Evolutionary conservation across 148 eudicot species (phyloP).

Genomic region (Cornus controversa): DNA sequence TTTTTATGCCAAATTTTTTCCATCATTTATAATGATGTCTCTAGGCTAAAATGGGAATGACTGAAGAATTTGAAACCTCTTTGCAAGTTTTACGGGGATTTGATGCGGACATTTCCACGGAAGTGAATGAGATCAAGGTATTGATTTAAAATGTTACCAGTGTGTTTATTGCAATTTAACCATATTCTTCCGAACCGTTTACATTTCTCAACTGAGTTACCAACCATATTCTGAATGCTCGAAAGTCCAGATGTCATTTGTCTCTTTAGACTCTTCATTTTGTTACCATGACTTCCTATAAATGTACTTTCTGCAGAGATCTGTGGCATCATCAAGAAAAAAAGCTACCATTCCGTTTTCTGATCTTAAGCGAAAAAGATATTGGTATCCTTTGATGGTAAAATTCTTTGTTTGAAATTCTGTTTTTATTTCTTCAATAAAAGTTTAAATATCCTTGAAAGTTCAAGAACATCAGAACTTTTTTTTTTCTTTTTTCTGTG

Average conservation of each 20-base stretch:
- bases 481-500: not conserved
- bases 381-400: constrained; percentile 94
- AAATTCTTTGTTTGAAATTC: constrained; percentile 15
- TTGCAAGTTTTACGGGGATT: constrained; percentile 90
- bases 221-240: not conserved
- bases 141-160: constrained; percentile 13
- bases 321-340: constrained; percentile 67
- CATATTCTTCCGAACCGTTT: not conserved
- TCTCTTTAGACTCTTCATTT: not conserved
- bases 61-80: constrained; percentile 76
- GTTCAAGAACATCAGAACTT: not conserved
- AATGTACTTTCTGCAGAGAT: constrained; percentile 44
- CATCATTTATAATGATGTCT: constrained; percentile 10
- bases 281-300: not conserved
- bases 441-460: constrained; percentile 2
- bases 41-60: constrained; percentile 92
- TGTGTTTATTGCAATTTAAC: not conserved
- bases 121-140: constrained; percentile 58
- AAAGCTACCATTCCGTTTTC: constrained; percentile 55
- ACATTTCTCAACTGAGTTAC: not conserved
- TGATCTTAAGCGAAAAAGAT: constrained; percentile 59
- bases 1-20: constrained; percentile 1
- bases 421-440: constrained; percentile 9
- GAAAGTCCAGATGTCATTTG: not conserved
- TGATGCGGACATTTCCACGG: constrained; percentile 46